Evolutionary conservation across 306 rosid genomes (phyloP).

Genomic region (Cucurbita ficifolia): DNA sequence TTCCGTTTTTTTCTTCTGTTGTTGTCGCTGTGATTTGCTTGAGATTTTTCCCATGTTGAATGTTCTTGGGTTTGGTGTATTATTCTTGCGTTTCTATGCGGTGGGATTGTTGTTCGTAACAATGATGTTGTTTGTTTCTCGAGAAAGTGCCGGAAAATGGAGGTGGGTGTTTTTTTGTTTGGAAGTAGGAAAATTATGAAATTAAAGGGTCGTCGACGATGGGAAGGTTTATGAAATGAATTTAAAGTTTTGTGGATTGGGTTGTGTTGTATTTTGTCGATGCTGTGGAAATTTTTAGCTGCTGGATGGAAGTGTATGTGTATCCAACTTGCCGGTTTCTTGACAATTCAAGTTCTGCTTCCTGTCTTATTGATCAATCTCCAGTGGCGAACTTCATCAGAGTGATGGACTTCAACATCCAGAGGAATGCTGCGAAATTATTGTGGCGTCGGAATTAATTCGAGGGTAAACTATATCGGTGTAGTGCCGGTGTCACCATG

Average conservation of each 20-base stretch:
- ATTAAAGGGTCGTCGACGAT: not conserved
- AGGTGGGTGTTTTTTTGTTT: not conserved
- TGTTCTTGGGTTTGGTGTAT: not conserved
- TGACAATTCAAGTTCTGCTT: not conserved
- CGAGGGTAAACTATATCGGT: not conserved
- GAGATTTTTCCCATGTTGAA: not conserved
- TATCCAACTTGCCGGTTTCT: not conserved
- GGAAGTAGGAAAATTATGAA: not conserved
- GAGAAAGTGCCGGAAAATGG: not conserved
- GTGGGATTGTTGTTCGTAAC: not conserved
- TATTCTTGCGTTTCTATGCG: not conserved
- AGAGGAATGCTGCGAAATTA: not conserved
- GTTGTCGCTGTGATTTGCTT: not conserved
- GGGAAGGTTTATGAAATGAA: not conserved
- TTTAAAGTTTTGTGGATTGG: not conserved
- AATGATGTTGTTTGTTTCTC: not conserved
- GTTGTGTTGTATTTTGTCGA: not conserved
- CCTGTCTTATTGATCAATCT: not conserved
- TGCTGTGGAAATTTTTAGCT: not conserved
- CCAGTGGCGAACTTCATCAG: not conserved
- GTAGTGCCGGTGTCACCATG: not conserved
- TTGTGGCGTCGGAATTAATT: not conserved
- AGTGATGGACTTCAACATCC: not conserved
- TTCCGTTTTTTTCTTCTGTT: not conserved
- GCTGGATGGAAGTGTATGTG: not conserved